Percentiles rank a stretch among this genome's conserved stretches.
Evolutionary conservation across 1,139 yeast genomes (phyloP).

Genomic region (Kazachstania sp.): DNA sequence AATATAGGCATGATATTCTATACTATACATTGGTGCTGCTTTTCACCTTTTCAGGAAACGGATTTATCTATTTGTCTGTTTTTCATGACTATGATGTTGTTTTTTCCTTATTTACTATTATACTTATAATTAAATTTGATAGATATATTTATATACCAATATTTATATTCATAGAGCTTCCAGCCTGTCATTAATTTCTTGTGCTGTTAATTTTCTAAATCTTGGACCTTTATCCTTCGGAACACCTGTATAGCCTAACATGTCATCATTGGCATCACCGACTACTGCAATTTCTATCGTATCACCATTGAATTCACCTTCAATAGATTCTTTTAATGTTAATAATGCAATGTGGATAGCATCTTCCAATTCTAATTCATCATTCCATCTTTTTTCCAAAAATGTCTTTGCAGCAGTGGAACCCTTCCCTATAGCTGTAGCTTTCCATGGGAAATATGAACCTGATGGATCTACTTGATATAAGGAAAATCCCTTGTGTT

Average conservation of each 20-base stretch:
- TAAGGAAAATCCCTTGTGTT: constrained; percentile 67
- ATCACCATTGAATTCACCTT: constrained; percentile 95
- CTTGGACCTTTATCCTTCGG: constrained; percentile 71
- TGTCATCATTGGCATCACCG: constrained; percentile 72
- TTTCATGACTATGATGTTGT: neutral
- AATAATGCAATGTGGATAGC: constrained; percentile 94
- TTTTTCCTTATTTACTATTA: neutral
- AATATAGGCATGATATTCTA: too few species aligned
- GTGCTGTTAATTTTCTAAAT: constrained; percentile 72
- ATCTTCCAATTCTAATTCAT: constrained; percentile 92
- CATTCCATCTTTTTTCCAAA: constrained; percentile 96
- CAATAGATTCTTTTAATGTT: constrained; percentile 92
- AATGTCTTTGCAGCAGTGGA: constrained; percentile 92
- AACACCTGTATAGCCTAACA: constrained; percentile 84
- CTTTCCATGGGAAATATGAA: constrained; percentile 99
- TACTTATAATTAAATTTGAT: neutral
- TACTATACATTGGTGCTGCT: too few species aligned
- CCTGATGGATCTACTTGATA: constrained; percentile 99
- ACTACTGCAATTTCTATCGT: constrained; percentile 89
- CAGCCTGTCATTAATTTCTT: constrained; percentile 90
- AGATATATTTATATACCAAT: neutral
- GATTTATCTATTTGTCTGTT: too few species aligned
- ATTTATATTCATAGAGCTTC: constrained; percentile 57
- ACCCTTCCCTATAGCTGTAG: constrained; percentile 97
- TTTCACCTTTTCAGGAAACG: too few species aligned